Conservation (phyloP, 2,329 filamentous ascomycete species). For the Albifimbria verrucaria region DNA sequence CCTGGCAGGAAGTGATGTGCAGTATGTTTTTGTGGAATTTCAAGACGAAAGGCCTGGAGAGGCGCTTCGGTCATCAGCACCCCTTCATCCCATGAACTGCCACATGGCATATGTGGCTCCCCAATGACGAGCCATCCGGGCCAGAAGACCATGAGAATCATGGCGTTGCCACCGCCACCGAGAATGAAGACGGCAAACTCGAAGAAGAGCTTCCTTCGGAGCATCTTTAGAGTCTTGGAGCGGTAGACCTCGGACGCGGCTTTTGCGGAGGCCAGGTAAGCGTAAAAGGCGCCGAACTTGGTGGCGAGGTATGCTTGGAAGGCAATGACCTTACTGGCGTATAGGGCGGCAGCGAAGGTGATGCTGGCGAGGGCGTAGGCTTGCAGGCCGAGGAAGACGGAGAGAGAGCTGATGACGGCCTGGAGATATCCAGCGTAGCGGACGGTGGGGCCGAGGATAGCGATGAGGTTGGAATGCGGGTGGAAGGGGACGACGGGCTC, state of each 20-base stretch:
- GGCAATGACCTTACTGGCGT: slow-evolving; percentile 21
- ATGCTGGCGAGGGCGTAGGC: slow-evolving; percentile 26
- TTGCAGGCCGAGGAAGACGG: slow-evolving; percentile 27
- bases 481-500: slow-evolving; percentile 25
- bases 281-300: slow-evolving; percentile 24
- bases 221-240: slow-evolving; percentile 26
- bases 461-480: slow-evolving; percentile 28
- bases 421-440: slow-evolving; percentile 31
- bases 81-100: slow-evolving; percentile 29
- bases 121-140: slow-evolving; percentile 52
- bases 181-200: slow-evolving; percentile 51
- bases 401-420: slow-evolving; percentile 26
- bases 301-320: slow-evolving; percentile 22
- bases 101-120: slow-evolving; percentile 29
- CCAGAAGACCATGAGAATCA: slow-evolving; percentile 53
- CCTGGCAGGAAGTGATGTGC: no score
- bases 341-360: slow-evolving; percentile 18
- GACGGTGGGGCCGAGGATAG: slow-evolving; percentile 30
- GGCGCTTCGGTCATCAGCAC: neutral
- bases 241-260: slow-evolving; percentile 32
- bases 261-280: slow-evolving; percentile 23
- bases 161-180: slow-evolving; percentile 40
- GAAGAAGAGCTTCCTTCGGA: slow-evolving; percentile 46
- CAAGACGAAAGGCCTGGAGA: no score
- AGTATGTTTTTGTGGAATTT: no score